A percentile compares a stretch with the other conserved stretches of the same genome.
phyloP scores from a whole-genome alignment of 225 moss, liverwort and hornwort species.

The Sphagnum contortum region DNA sequence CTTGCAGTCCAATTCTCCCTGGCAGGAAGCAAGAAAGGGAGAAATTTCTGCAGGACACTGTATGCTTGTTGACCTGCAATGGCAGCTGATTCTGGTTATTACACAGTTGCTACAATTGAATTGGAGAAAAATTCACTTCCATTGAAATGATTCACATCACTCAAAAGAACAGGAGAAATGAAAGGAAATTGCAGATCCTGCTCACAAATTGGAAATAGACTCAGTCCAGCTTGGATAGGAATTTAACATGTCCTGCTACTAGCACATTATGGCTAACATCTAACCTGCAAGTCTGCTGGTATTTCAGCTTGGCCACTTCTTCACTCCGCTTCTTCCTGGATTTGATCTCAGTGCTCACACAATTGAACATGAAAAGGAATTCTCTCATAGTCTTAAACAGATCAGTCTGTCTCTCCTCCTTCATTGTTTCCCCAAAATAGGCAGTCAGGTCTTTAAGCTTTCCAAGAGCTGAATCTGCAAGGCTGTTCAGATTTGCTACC shows the following conservation, averaged over 20 bases:
- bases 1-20: neutral
- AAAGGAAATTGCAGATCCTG: too few species aligned
- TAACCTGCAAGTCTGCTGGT: neutral
- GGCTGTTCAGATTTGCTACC: conserved; percentile 17
- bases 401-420: conserved; percentile 46
- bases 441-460: conserved; percentile 57
- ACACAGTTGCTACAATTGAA: too few species aligned
- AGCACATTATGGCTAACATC: too few species aligned
- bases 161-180: too few species aligned
- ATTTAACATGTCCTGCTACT: too few species aligned
- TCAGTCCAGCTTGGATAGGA: too few species aligned
- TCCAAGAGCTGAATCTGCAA: conserved; percentile 20
- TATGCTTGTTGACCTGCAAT: conserved; percentile 2
- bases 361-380: conserved; percentile 90
- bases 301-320: conserved; percentile 13
- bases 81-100: too few species aligned
- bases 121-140: neutral
- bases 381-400: conserved; percentile 75
- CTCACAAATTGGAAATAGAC: too few species aligned
- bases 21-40: neutral
- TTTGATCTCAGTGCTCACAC: conserved; percentile 52
- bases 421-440: conserved; percentile 73
- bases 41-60: conserved; percentile 1
- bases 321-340: conserved; percentile 25
- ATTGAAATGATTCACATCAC: neutral